A percentile compares a stretch with the other conserved stretches of the same genome.
Evolutionary conservation across 2,329 filamentous ascomycete species (phyloP).

Genomic region (Pestalotiopsis sp.): DNA sequence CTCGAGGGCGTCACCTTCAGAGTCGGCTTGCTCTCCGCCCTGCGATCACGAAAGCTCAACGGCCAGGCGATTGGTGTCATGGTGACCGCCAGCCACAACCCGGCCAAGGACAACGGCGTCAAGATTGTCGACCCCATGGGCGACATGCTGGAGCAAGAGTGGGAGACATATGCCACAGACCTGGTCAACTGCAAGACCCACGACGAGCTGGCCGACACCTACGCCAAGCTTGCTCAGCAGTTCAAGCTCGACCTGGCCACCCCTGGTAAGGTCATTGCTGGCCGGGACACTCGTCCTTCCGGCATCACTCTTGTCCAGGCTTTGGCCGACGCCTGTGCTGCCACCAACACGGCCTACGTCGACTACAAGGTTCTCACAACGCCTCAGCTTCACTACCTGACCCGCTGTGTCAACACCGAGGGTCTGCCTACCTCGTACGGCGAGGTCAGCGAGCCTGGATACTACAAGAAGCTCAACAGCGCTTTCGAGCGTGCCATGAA

Average conservation of each 20-base stretch:
- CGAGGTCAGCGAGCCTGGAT: constrained; percentile 84
- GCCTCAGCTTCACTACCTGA: constrained; percentile 96
- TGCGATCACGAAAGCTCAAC: constrained; percentile 87
- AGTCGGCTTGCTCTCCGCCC: constrained; percentile 83
- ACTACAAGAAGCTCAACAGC: constrained; percentile 87
- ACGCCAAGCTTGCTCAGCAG: constrained; percentile 72
- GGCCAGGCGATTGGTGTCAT: constrained; percentile 94
- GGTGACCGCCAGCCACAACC: constrained; percentile 94
- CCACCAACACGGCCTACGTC: constrained; percentile 71
- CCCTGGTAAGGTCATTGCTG: constrained; percentile 82
- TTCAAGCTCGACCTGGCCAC: constrained; percentile 74
- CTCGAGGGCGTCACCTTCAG: constrained; percentile 92
- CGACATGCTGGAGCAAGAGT: constrained; percentile 95
- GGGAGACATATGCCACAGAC: constrained; percentile 86
- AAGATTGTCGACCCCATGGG: constrained; percentile 97
- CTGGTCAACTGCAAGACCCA: constrained; percentile 84
- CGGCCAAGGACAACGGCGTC: constrained; percentile 85
- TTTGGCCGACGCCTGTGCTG: constrained; percentile 77
- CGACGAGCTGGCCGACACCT: constrained; percentile 73
- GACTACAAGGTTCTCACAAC: constrained; percentile 94
- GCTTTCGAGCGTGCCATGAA: constrained; percentile 86
- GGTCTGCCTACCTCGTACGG: constrained; percentile 87
- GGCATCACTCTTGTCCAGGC: constrained; percentile 81
- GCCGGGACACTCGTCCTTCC: constrained; percentile 89
- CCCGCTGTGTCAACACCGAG: constrained; percentile 90